These are phyloP conservation scores for Tolypocladium guangdongense DNA, from an alignment of 2,329 filamentous ascomycete species.

Conservation along the genomic window DNA sequence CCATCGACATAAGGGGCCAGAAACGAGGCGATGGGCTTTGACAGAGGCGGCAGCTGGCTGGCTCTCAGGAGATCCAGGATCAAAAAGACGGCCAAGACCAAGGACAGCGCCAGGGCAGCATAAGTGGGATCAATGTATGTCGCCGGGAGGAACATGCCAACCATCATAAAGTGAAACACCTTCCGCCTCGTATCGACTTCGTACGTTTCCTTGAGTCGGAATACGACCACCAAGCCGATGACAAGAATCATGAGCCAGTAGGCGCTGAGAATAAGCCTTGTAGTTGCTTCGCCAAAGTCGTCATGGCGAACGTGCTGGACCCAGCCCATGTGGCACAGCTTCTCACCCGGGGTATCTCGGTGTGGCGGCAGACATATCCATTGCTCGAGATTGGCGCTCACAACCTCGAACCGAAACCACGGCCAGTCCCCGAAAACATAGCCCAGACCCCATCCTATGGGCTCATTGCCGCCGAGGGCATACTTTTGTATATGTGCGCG, in stretches of 20 bases:
- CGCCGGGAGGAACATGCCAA: constrained; percentile 83
- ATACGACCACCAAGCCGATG: constrained; percentile 62
- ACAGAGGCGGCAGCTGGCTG: constrained; percentile 82
- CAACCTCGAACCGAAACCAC: constrained; percentile 59
- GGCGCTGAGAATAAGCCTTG: constrained; percentile 61
- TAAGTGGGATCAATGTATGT: constrained; percentile 81
- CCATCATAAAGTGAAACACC: constrained; percentile 98
- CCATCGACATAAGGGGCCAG: constrained; percentile 91
- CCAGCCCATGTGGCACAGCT: constrained; percentile 43
- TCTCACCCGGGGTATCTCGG: constrained; percentile 14
- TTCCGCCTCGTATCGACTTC: constrained; percentile 95
- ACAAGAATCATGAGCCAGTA: constrained; percentile 66
- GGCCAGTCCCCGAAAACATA: constrained; percentile 77
- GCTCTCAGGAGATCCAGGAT: constrained; percentile 83
- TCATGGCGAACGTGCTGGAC: constrained; percentile 53
- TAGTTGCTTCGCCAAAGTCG: constrained; percentile 65
- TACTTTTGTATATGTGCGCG: constrained; percentile 55
- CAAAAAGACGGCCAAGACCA: constrained; percentile 76
- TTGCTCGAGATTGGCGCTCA: constrained; percentile 54
- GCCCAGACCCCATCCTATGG: constrained; percentile 83
- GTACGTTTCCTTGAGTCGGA: constrained; percentile 62
- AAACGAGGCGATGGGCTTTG: constrained; percentile 75
- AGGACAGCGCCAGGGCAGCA: constrained; percentile 63
- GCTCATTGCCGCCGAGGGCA: constrained; percentile 64
- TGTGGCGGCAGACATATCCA: constrained; percentile 65